Evolutionary conservation across 2,329 filamentous ascomycete genomes (phyloP), one percentile per base, ranked within the genome.

Genomic region (Penicillium sp.): DNA sequence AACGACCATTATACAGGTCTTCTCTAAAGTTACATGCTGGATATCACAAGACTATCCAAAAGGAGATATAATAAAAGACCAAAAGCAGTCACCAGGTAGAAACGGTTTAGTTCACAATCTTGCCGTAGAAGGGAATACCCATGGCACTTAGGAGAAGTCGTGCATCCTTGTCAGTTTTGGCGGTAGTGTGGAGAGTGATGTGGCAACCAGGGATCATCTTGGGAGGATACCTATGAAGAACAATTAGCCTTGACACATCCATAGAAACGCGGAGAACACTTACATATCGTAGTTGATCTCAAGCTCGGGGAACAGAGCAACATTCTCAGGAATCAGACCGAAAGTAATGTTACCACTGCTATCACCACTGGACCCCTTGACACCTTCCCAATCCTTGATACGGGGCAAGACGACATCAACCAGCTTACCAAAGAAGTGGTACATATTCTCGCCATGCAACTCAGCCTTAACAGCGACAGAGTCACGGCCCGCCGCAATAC

Each of bases 331-430:
- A 14, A 82, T 82, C 66, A 99, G 81, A 64, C 94, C 94, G 73
- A 92, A 93, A 10, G 82, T 82, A 64, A 99, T 82, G 74, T 97
- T 97, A 37, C 94, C 94, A 59, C 88, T 88, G 69, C 86, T 87
- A 73, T 99, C 94, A 69, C 94, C 94, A 38, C 90, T 90, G 42
- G 79, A 84, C 47, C 85, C 86, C 65, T 84, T 83, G n/a, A 89
- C 80, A 57, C 94, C 94, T 54, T 84, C 85, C 89, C 91, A 99
- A 66, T 99, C 94, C 81, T 97, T 99, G 76, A 99, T 95, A 70
- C 87, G 89, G 38, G 94, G 94, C 71, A 97, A 82, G 6, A 99
- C 92, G 9, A 97, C 80, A 71, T 96, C 91, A 53, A 97, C 81
- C 64, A 92, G 80, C 79, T 96, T 96, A 69, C 93, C 89, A 43